Percentiles rank a stretch among this genome's conserved stretches.
Conservation (phyloP, 2,329 filamentous ascomycete species). For the Bipolaris bicolor region DNA sequence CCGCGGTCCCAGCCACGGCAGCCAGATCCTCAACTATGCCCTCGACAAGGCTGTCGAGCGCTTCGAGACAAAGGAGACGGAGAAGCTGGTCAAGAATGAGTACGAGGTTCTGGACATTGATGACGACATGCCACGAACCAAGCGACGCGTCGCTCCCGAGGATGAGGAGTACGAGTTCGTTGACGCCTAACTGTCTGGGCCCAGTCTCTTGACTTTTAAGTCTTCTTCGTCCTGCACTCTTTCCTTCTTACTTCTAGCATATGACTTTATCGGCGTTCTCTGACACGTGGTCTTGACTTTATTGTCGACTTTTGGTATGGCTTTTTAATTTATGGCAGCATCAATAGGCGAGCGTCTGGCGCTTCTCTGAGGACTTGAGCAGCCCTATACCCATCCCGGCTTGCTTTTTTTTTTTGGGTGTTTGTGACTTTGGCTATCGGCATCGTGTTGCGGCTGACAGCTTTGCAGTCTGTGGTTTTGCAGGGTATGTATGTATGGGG, state of each 20-base stretch:
- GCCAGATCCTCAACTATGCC: slow-evolving; percentile 63
- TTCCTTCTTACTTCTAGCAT: slow-evolving; percentile 31
- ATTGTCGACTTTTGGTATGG: slow-evolving; percentile 21
- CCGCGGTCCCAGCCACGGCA: slow-evolving; percentile 58
- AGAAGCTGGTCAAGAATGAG: slow-evolving; percentile 65
- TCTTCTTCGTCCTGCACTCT: slow-evolving; percentile 9
- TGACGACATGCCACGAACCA: slow-evolving; percentile 35
- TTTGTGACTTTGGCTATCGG: slow-evolving; percentile 10
- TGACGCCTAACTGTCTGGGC: slow-evolving; percentile 31
- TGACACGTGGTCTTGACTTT: slow-evolving; percentile 24
- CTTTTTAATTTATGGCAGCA: slow-evolving; percentile 46
- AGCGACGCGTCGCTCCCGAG: slow-evolving; percentile 43
- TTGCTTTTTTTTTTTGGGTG: slow-evolving; percentile 30
- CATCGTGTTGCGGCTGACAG: slow-evolving; percentile 4
- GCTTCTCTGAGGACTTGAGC: slow-evolving; percentile 53
- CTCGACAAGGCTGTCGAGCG: slow-evolving; percentile 64
- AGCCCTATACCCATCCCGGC: slow-evolving; percentile 44
- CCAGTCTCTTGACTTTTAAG: slow-evolving; percentile 6
- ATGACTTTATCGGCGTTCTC: slow-evolving; percentile 31
- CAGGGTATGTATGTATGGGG: slow-evolving; percentile 5
- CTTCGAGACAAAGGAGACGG: slow-evolving; percentile 65
- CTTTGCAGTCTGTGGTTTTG: slow-evolving; percentile 14
- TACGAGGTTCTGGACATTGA: slow-evolving; percentile 60
- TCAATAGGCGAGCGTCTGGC: slow-evolving; percentile 51
- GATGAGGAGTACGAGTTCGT: slow-evolving; percentile 53